A percentile compares a stretch with the other conserved stretches of the same genome.
Conservation (phyloP, 1,139 yeast species). For the Starmera stellimalicola region DNA sequence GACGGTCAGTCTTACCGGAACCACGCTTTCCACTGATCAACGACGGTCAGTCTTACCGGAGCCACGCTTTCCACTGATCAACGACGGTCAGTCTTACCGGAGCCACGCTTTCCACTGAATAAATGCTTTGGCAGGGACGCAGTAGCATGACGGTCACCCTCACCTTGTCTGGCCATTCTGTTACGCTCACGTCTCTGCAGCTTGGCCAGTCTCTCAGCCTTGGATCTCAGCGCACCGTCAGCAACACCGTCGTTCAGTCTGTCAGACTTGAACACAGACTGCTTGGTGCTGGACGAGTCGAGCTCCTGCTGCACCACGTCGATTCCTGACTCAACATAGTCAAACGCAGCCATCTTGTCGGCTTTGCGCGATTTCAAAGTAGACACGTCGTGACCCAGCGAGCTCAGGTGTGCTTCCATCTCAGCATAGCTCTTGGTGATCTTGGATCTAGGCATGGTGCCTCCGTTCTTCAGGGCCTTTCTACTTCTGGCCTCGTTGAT, state of each 20-base stretch:
- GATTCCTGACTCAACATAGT: constrained; percentile 51
- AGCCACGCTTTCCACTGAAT: constrained; percentile 93
- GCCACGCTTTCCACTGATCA: constrained; percentile 54
- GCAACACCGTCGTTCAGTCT: constrained; percentile 81
- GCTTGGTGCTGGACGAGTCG: constrained; percentile 21
- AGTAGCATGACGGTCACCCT: constrained; percentile 85
- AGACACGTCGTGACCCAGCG: constrained; percentile 80
- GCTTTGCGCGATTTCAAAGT: constrained; percentile 44
- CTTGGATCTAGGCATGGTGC: constrained; percentile 89
- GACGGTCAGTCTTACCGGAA: too few relatives aligned
- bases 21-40: background rate
- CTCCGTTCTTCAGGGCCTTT: constrained; percentile 80
- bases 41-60: too few relatives aligned
- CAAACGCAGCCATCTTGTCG: constrained; percentile 29
- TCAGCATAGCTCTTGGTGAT: constrained; percentile 65
- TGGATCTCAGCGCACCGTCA: constrained; percentile 72
- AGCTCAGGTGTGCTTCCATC: constrained; percentile 83
- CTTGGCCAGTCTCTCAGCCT: constrained; percentile 83
- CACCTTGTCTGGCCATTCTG: constrained; percentile 89
- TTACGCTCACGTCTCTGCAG: constrained; percentile 90
- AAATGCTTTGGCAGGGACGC: constrained; percentile 88
- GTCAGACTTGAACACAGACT: constrained; percentile 50
- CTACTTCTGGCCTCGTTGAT: constrained; percentile 80
- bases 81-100: constrained; percentile 69
- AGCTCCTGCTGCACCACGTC: constrained; percentile 60